phyloP scores from a whole-genome alignment of 1,284 basidiomycete genomes.

The Tylopilus orsonianus region DNA sequence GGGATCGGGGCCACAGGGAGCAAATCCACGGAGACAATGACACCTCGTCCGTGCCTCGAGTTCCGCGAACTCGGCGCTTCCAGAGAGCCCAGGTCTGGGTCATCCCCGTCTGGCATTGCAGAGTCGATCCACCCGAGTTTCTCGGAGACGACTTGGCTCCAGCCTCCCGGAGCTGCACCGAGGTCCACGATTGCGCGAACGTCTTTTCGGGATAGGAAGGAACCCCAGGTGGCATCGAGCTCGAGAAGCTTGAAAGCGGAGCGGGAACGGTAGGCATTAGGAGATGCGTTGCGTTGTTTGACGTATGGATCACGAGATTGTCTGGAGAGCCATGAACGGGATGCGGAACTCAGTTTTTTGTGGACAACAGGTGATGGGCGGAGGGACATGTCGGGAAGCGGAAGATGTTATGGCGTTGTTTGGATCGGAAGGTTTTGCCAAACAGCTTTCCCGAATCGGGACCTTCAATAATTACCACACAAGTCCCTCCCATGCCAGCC shows the following conservation, averaged over 20 bases:
- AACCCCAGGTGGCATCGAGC: slow-evolving; percentile 53
- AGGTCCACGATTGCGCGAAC: slow-evolving; percentile 74
- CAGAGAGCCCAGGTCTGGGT: neutral
- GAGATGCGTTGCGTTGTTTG: slow-evolving; percentile 49
- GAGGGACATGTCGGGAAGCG: slow-evolving; percentile 27
- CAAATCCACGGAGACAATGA: slow-evolving; percentile 74
- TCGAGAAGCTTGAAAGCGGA: slow-evolving; percentile 86
- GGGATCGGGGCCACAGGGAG: slow-evolving; percentile 65
- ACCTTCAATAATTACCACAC: no score
- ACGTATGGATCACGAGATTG: slow-evolving; percentile 71
- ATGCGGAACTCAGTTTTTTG: slow-evolving; percentile 38
- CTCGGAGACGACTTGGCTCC: slow-evolving; percentile 79
- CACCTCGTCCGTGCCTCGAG: slow-evolving; percentile 41
- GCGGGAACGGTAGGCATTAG: slow-evolving; percentile 65
- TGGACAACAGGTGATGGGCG: slow-evolving; percentile 30
- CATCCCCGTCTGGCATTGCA: neutral
- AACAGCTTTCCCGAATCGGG: slow-evolving; percentile 7
- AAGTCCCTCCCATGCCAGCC: no score
- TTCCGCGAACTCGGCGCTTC: slow-evolving; percentile 6
- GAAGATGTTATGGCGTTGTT: slow-evolving; percentile 14
- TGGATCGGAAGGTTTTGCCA: slow-evolving; percentile 24
- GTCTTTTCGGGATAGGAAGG: slow-evolving; percentile 52
- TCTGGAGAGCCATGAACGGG: slow-evolving; percentile 58
- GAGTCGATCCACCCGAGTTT: slow-evolving; percentile 47
- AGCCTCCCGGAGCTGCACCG: slow-evolving; percentile 86